Evolutionary conservation across 306 rosid species (phyloP).

Genomic region (Ammopiptanthus mongolicus): DNA sequence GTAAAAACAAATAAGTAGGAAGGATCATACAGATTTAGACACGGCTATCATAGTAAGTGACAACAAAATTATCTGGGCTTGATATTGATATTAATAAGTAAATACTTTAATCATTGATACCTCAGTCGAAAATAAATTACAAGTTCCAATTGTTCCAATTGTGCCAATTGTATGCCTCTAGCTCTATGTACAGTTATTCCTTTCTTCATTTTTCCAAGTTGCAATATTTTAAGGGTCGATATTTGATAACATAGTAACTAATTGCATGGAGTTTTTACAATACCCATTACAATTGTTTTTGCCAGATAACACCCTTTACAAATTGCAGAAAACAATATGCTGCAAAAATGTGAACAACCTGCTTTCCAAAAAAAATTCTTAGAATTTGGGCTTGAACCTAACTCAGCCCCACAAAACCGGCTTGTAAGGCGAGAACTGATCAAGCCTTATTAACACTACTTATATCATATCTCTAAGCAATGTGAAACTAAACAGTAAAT

Average conservation of each 20-base stretch:
- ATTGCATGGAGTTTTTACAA: neutral
- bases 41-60: slow-evolving; percentile 15
- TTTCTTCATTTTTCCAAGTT: slow-evolving; percentile 4
- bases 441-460: too few species aligned
- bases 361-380: neutral
- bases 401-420: too few species aligned
- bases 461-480: too few species aligned
- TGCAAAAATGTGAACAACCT: neutral
- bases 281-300: neutral
- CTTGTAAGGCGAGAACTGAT: too few species aligned
- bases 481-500: too few species aligned
- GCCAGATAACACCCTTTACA: neutral
- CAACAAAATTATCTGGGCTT: neutral
- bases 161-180: slow-evolving; percentile 4
- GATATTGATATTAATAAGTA: slow-evolving; percentile 8
- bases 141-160: slow-evolving; percentile 21
- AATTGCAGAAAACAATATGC: neutral
- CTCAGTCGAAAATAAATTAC: neutral
- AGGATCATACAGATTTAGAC: slow-evolving; percentile 16
- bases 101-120: neutral
- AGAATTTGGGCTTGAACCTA: too few species aligned
- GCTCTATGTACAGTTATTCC: neutral
- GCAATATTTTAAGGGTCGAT: slow-evolving; percentile 9
- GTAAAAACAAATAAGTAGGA: slow-evolving; percentile 16
- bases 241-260: neutral